Evolutionary conservation across 2,329 filamentous ascomycete species (phyloP).

Genomic region (Emmonsiellopsis sp.): DNA sequence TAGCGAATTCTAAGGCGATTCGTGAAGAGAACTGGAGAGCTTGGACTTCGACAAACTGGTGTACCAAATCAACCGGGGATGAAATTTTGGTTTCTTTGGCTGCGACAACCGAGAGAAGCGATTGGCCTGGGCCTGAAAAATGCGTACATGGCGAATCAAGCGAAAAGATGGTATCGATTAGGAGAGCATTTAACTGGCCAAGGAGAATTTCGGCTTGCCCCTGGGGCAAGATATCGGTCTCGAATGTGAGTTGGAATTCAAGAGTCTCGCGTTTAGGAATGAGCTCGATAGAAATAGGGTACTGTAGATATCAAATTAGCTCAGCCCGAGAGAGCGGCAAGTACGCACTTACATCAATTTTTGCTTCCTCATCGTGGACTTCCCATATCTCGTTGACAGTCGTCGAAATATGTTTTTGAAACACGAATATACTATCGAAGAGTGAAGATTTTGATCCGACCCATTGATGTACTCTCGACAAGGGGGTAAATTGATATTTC

Average conservation of each 20-base stretch:
- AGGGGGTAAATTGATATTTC: slow-evolving; percentile 61
- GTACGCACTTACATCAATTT: slow-evolving; percentile 46
- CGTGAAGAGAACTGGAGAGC: slow-evolving; percentile 48
- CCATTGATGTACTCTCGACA: slow-evolving; percentile 64
- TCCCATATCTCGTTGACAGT: slow-evolving; percentile 43
- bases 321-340: not conserved
- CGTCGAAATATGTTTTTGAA: slow-evolving; percentile 51
- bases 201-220: slow-evolving; percentile 61
- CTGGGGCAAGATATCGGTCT: slow-evolving; percentile 53
- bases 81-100: slow-evolving; percentile 49
- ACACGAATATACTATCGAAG: slow-evolving; percentile 80
- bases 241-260: slow-evolving; percentile 56
- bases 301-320: slow-evolving; percentile 32
- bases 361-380: slow-evolving; percentile 55
- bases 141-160: slow-evolving; percentile 34
- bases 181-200: slow-evolving; percentile 58
- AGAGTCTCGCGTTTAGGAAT: slow-evolving; percentile 48
- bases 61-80: slow-evolving; percentile 53
- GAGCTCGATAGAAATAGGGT: slow-evolving; percentile 71
- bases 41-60: slow-evolving; percentile 66
- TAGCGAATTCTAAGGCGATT: slow-evolving; percentile 66
- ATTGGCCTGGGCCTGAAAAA: slow-evolving; percentile 21
- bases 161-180: slow-evolving; percentile 50
- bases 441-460: slow-evolving; percentile 54
- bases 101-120: slow-evolving; percentile 54